Evolutionary conservation across 345 rosid genomes (phyloP).

Genomic region (Corchorus olitorius): DNA sequence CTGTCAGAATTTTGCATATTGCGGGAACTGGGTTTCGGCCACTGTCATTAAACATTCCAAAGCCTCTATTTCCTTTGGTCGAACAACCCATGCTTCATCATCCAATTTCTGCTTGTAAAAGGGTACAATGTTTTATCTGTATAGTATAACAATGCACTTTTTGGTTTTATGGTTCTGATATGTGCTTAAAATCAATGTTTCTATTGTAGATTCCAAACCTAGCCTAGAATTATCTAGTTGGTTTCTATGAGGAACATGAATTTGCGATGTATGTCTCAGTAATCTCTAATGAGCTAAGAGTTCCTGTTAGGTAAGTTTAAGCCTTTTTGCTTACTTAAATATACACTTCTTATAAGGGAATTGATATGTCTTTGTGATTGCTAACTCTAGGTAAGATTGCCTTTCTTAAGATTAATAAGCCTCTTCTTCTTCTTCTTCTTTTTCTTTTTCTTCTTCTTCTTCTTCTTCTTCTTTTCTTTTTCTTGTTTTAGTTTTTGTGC

Average conservation of each 20-base stretch:
- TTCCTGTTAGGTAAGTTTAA: constrained; percentile 72
- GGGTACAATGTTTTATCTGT: constrained; percentile 46
- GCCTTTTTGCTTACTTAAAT: not conserved
- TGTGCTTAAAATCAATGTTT: constrained; percentile 22
- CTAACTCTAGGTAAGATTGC: not conserved
- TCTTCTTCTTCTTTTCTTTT: too few species aligned
- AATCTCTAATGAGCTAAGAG: constrained; percentile 80
- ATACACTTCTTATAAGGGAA: not conserved
- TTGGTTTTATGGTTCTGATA: not conserved
- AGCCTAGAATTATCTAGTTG: constrained; percentile 73
- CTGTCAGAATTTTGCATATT: constrained; percentile 12
- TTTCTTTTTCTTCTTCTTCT: too few species aligned
- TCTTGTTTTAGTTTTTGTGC: not conserved
- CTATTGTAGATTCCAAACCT: constrained; percentile 73
- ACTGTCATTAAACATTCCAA: constrained; percentile 81
- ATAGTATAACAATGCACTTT: not conserved
- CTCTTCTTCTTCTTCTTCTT: not conserved
- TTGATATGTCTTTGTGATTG: not conserved
- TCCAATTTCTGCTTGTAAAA: constrained; percentile 96
- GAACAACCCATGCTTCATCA: constrained; percentile 98
- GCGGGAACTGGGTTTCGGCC: constrained; percentile 91
- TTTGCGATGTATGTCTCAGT: constrained; percentile 83
- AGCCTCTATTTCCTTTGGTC: constrained; percentile 89
- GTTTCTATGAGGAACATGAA: constrained; percentile 92
- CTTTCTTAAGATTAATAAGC: too few species aligned